Base-by-base conservation (phyloP, 352 stramenopile genomes). In the Globisporangium abappressorium region DNA sequence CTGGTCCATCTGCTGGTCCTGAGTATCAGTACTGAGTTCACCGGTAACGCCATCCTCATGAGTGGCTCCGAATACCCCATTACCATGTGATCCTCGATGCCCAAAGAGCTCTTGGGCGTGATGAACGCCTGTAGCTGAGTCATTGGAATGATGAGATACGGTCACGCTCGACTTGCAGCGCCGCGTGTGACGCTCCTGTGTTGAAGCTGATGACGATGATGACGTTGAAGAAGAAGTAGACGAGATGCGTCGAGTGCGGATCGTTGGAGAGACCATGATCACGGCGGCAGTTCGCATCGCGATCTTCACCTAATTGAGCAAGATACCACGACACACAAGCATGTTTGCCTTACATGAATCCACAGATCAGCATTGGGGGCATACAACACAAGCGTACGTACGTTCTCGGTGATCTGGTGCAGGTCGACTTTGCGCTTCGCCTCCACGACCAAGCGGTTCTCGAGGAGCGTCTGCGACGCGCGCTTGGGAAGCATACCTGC, bases 371-470 rank as follows among this genome's bases (percentile, higher is more conserved):
- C 12, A 15, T 15, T 15, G 15, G 15, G 36, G 36, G 9, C 36
- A 43, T 43, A 18, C 11, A 9, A 9, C 12, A 15, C 36, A 43
- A 38, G 33, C 8, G 33, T 38, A 38, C 33, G 41, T 63, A 92
- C 83, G 24, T 89, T 77, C n/a, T 76, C 69, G 4, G 70, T 62
- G 63, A 91, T 75, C 24, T 71, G 64, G 18, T 69, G 62, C 24
- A 84, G 60, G 38, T 89, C 43, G 49, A 93, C 76, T 7, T 76
- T 76, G 26, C 82, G 82, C 36, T 89, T 90, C 28, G 83, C 85
- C 65, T 91, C 80, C 53, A 93, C 82, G 7, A 89, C 69, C 8
- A 93, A 63, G 1, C 73, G 79, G 38, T 68, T 87, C 20, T 91
- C 80, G 0, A 91, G 70, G 9, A 90, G 62, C n/a, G 79, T 81